Evolutionary conservation across 768 basidiomycete genomes (phyloP).

Genomic region (Kwoniella botswanensis): DNA sequence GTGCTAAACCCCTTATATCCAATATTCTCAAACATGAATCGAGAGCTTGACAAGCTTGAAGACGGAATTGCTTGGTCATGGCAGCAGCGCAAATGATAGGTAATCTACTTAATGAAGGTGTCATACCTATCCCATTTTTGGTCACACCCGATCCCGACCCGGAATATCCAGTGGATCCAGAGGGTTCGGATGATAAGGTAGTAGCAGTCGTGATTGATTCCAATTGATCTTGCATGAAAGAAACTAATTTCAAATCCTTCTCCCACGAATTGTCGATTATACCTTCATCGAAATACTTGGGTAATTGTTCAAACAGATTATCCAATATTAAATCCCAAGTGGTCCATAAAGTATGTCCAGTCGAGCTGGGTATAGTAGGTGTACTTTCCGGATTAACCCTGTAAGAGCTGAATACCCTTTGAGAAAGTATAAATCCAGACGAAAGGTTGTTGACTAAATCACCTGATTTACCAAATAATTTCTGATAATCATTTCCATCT

Average conservation of each 20-base stretch:
- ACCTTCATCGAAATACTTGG: conserved; percentile 37
- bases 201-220: conserved; percentile 30
- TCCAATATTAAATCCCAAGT: conserved; percentile 54
- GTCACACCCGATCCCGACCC: no score
- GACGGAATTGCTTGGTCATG: conserved; percentile 19
- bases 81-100: conserved; percentile 51
- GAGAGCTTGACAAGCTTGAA: conserved; percentile 37
- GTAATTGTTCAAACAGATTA: conserved; percentile 51
- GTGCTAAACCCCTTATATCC: conserved; percentile 26
- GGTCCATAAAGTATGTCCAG: conserved; percentile 44
- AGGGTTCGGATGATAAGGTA: neutral
- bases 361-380: conserved; percentile 40
- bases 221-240: conserved; percentile 53
- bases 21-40: conserved; percentile 35
- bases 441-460: conserved; percentile 41
- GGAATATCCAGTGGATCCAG: neutral
- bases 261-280: conserved; percentile 31
- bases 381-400: conserved; percentile 43
- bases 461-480: conserved; percentile 41
- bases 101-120: conserved; percentile 29
- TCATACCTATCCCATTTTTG: conserved; percentile 1
- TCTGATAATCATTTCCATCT: conserved; percentile 34
- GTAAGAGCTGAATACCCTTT: conserved; percentile 44
- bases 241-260: conserved; percentile 36
- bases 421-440: conserved; percentile 46